These are phyloP conservation scores for Hypomyces perniciosus DNA, from an alignment of 2,329 filamentous ascomycete species.

Conservation along the genomic window DNA sequence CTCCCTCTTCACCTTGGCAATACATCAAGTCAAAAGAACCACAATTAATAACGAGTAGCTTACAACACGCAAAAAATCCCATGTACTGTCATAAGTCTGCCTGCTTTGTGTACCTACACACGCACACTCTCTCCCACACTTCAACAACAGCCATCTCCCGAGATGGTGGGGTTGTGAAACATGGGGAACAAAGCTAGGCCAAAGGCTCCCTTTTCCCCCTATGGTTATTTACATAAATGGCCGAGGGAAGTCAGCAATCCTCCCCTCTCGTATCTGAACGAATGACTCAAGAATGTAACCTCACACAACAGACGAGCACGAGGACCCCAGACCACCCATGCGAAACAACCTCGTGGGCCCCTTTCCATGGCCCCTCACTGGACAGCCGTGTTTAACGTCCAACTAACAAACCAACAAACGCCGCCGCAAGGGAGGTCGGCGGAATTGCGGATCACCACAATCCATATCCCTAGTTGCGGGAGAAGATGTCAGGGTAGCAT, in stretches of 20 bases:
- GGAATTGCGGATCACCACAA: no score
- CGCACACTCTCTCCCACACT: not conserved
- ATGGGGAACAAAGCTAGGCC: not conserved
- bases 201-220: not conserved
- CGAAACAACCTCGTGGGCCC: not conserved
- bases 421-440: no score
- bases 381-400: not conserved
- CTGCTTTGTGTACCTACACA: no score
- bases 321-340: not conserved
- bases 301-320: not conserved
- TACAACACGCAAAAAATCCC: no score
- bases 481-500: not conserved
- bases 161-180: conserved; percentile 2
- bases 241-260: no score
- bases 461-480: no score
- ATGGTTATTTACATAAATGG: no score
- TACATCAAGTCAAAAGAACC: no score
- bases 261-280: not conserved
- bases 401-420: not conserved
- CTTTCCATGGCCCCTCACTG: not conserved
- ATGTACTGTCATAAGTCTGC: no score
- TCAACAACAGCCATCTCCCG: conserved; percentile 3
- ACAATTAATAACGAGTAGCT: no score
- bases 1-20: no score
- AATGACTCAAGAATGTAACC: not conserved